Percentiles rank a stretch among this genome's conserved stretches.
Conservation (phyloP, 2,329 filamentous ascomycete species). For the Scleromitrula shiraiana region DNA sequence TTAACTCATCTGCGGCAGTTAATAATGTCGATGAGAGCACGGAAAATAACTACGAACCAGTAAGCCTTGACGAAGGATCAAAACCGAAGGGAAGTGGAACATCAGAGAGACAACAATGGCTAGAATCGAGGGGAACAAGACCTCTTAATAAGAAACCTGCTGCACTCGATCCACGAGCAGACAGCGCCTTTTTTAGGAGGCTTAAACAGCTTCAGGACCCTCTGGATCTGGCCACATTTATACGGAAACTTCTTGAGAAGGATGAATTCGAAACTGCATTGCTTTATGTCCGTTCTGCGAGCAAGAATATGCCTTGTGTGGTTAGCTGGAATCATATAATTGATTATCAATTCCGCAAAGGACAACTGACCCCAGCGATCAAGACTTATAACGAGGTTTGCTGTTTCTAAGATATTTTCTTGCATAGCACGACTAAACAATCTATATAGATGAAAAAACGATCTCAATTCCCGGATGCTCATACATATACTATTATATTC, state of each 20-base stretch:
- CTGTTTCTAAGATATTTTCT: too few species aligned
- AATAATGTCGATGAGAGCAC: neutral
- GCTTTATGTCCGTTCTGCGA: slow-evolving; percentile 60
- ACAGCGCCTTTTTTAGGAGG: slow-evolving; percentile 16
- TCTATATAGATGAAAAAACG: slow-evolving; percentile 82
- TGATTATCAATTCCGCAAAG: slow-evolving; percentile 55
- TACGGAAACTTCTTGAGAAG: slow-evolving; percentile 51
- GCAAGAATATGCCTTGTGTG: slow-evolving; percentile 51
- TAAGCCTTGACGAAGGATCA: neutral
- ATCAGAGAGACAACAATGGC: slow-evolving; percentile 15
- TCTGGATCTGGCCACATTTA: slow-evolving; percentile 60
- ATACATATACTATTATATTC: slow-evolving; percentile 80
- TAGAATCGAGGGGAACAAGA: slow-evolving; percentile 19
- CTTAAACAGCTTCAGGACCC: slow-evolving; percentile 46
- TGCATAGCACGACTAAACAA: neutral
- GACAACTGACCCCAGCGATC: slow-evolving; percentile 55
- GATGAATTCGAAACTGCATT: slow-evolving; percentile 59
- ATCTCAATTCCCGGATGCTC: slow-evolving; percentile 66
- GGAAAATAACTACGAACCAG: too few species aligned
- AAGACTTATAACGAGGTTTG: slow-evolving; percentile 82
- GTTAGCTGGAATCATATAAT: slow-evolving; percentile 89
- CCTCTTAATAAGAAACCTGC: slow-evolving; percentile 9
- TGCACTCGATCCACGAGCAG: neutral
- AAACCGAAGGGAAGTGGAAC: neutral
- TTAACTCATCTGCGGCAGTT: slow-evolving; percentile 3